phyloP scores from a whole-genome alignment of 345 rosid species.

The Mercurialis annua region DNA sequence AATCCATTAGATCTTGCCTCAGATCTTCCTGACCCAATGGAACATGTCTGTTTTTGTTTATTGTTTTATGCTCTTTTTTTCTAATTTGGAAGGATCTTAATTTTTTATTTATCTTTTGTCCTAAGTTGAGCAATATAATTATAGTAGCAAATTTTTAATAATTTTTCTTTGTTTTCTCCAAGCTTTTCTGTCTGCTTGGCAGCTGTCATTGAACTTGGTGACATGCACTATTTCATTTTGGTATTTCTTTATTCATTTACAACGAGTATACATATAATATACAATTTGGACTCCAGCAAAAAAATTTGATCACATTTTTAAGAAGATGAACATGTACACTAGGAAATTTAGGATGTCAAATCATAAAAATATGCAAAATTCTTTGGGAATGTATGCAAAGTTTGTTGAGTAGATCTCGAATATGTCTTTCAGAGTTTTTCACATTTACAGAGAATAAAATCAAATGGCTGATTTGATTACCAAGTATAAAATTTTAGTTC shows the following conservation, averaged over 20 bases:
- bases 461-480: no score
- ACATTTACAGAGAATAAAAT: no score
- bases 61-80: slow-evolving; percentile 23
- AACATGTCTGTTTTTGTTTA: slow-evolving; percentile 33
- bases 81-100: slow-evolving; percentile 27
- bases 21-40: slow-evolving; percentile 47
- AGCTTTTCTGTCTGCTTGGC: slow-evolving; percentile 47
- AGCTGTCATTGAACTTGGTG: slow-evolving; percentile 55
- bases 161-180: slow-evolving; percentile 28
- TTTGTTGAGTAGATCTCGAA: no score
- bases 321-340: slow-evolving; percentile 17
- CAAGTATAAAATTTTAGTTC: no score
- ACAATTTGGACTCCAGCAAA: slow-evolving; percentile 13
- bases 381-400: no score
- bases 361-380: no score
- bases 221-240: slow-evolving; percentile 33
- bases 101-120: not conserved
- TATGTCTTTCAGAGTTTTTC: no score
- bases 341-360: slow-evolving; percentile 45
- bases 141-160: not conserved
- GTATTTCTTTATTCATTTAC: slow-evolving; percentile 23
- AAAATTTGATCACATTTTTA: slow-evolving; percentile 6
- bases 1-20: slow-evolving; percentile 36
- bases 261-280: not conserved
- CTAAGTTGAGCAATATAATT: not conserved